phyloP scores from a whole-genome alignment of 352 stramenopile species.

The Stephanocyclus meneghinianus region DNA sequence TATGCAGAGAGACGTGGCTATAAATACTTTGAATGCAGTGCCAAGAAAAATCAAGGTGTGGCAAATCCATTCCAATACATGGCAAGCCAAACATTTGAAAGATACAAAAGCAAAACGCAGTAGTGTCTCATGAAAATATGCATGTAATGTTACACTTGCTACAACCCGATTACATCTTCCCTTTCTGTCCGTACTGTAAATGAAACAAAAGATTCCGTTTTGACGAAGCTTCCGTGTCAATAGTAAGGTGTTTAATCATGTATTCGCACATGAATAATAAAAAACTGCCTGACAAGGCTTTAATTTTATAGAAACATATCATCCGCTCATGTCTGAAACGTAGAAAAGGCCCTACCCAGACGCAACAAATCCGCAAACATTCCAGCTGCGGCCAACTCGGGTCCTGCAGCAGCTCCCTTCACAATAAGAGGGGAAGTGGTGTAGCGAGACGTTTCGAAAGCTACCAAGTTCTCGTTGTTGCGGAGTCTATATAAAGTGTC shows the following conservation, averaged over 20 bases:
- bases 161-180: too few relatives aligned
- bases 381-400: conserved; percentile 59
- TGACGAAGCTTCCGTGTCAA: too few relatives aligned
- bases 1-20: conserved; percentile 65
- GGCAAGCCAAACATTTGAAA: conserved; percentile 25
- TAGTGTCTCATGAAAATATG: background rate
- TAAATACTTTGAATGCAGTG: conserved; percentile 74
- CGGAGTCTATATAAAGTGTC: conserved; percentile 58
- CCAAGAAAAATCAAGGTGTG: conserved; percentile 31
- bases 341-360: conserved; percentile 48
- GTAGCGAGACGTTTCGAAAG: conserved; percentile 63
- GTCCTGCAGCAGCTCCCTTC: conserved; percentile 63
- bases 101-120: background rate
- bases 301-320: background rate
- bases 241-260: too few relatives aligned
- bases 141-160: too few relatives aligned
- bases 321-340: conserved; percentile 33
- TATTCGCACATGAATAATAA: too few relatives aligned
- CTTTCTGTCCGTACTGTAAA: too few relatives aligned
- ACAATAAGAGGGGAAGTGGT: conserved; percentile 62
- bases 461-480: conserved; percentile 59
- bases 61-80: conserved; percentile 69
- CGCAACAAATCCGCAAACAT: conserved; percentile 67
- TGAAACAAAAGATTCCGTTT: too few relatives aligned
- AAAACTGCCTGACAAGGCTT: background rate